Conservation (phyloP, 2,329 filamentous ascomycete species). For the Fusarium austroafricanum region DNA sequence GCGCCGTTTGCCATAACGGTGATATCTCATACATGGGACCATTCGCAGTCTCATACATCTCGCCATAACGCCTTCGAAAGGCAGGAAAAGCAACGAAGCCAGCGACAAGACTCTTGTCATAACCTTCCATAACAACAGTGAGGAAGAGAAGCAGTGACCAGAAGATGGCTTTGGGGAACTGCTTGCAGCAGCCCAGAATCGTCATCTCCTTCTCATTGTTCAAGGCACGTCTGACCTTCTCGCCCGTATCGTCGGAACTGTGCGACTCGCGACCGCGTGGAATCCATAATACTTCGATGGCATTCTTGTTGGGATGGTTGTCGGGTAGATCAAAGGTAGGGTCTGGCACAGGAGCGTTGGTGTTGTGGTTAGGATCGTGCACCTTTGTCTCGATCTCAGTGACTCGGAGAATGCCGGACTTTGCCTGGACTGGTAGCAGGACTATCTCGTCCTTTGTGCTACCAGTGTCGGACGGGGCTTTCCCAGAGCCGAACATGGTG, state of each 20-base stretch:
- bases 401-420: slow-evolving; percentile 29
- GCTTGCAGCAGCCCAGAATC: slow-evolving; percentile 20
- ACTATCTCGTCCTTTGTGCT: slow-evolving; percentile 40
- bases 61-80: slow-evolving; percentile 45
- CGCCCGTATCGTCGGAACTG: slow-evolving; percentile 38
- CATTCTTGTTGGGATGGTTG: slow-evolving; percentile 27
- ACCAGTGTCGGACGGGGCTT: slow-evolving; percentile 30
- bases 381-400: slow-evolving; percentile 38
- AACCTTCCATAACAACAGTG: slow-evolving; percentile 42
- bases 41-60: slow-evolving; percentile 9
- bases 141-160: slow-evolving; percentile 39
- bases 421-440: slow-evolving; percentile 25
- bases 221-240: slow-evolving; percentile 33
- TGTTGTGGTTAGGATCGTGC: slow-evolving; percentile 22
- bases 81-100: slow-evolving; percentile 35
- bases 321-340: slow-evolving; percentile 27
- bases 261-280: slow-evolving; percentile 32
- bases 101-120: slow-evolving; percentile 31
- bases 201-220: slow-evolving; percentile 40
- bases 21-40: slow-evolving; percentile 30
- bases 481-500: slow-evolving; percentile 33
- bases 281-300: slow-evolving; percentile 36
- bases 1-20: slow-evolving; percentile 18
- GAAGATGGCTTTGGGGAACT: slow-evolving; percentile 38
- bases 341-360: slow-evolving; percentile 14